Evolutionary conservation across 345 rosid species (phyloP), one percentile per base, ranked within the genome.

Genomic region (Corymbia maculata): DNA sequence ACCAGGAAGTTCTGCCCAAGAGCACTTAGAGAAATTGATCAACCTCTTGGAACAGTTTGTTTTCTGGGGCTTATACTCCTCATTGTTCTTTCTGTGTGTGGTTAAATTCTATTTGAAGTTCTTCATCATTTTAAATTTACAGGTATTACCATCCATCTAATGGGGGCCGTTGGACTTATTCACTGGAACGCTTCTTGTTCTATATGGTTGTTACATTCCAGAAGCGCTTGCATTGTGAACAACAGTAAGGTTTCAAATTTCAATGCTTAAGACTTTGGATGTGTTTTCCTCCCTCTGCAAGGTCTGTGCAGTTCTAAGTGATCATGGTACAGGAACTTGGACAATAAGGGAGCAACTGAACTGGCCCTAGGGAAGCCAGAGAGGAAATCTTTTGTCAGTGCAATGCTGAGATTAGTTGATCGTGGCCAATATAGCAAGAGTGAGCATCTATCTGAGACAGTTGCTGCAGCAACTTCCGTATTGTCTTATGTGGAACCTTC

Each of bases 81-180:
- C 6, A 26, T 86, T 85, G 51, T 30, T 49, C 52, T 28, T 85
- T 10, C 26, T 82, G 10, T 42, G 45, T 50, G 61, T 80, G 66
- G 45, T 51, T 21, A 85, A 49, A 49, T 49, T 86, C 42, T 57
- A 36, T 86, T n/a, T 86, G 79, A 50, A 36, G 24, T 49, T 45
- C 24, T 49, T 47, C 59, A 30, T 70, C 91, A 16, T 75, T 89
- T 85, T 66, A 89, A 75, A 75, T 42, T 19, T 75, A 85, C 94
- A 98, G 99, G 89, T 97, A 97, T 91, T 98, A 97, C 90, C 99
- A 98, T 92, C 99, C 99, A 36, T 98, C 99, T 86, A 98, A 97
- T 90, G 99, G 99, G 88, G 99, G 99, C 75, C 98, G 99, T 70
- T 98, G 99, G 99, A 98, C 99, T 88, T 97, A 96, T 93, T 95